These are phyloP conservation scores for Jackrogersella multiformis DNA, from an alignment of 495 filamentous ascomycete species.

Conservation along the genomic window DNA sequence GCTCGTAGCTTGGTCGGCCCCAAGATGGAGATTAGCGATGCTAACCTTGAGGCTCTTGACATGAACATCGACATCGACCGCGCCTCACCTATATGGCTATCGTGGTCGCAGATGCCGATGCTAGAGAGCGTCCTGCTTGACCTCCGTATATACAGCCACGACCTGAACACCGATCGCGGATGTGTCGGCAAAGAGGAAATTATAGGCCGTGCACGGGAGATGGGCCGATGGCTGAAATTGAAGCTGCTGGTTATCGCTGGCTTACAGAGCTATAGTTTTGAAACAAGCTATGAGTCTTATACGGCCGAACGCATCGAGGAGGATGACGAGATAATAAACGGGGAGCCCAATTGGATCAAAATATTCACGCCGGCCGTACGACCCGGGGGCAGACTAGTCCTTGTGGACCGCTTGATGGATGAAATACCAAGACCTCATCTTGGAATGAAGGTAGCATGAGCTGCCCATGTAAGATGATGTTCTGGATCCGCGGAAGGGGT, in stretches of 20 bases:
- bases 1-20: conserved; percentile 16
- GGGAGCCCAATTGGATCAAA: conserved; percentile 45
- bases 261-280: conserved; percentile 43
- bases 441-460: neutral
- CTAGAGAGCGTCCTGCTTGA: conserved; percentile 45
- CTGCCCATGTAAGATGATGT: neutral
- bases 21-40: neutral
- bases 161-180: conserved; percentile 37
- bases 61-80: conserved; percentile 36
- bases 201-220: conserved; percentile 34
- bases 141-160: conserved; percentile 43
- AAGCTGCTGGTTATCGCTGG: conserved; percentile 43
- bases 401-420: conserved; percentile 36
- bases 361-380: conserved; percentile 37
- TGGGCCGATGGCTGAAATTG: conserved; percentile 39
- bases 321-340: conserved; percentile 29
- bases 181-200: conserved; percentile 36
- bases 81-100: conserved; percentile 40
- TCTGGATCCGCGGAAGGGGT: too few species aligned
- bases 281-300: conserved; percentile 19
- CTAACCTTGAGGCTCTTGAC: conserved; percentile 23
- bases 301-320: conserved; percentile 24
- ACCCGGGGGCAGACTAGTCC: conserved; percentile 36
- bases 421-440: neutral
- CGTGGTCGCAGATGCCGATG: conserved; percentile 42